Evolutionary conservation across 805 yeast species (phyloP).

Genomic region (Kuraishia borneana): DNA sequence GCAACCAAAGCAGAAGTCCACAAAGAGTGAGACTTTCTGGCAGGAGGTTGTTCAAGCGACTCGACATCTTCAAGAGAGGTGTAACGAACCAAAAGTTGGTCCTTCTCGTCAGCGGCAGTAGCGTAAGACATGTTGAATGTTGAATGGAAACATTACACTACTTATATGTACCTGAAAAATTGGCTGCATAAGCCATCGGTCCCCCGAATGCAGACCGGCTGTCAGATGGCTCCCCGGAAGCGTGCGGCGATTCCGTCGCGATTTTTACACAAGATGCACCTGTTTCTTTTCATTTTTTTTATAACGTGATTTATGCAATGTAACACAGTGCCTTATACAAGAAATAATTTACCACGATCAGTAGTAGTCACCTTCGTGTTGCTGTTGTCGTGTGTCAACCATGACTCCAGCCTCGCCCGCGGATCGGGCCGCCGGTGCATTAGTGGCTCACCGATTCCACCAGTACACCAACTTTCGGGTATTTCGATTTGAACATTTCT

Average conservation of each 20-base stretch:
- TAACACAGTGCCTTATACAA: too few relatives aligned
- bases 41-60: not conserved
- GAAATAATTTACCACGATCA: conserved; percentile 6
- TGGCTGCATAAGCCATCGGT: too few relatives aligned
- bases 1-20: conserved; percentile 1
- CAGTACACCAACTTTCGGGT: conserved; percentile 68
- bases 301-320: too few relatives aligned
- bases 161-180: too few relatives aligned
- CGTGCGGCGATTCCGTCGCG: too few relatives aligned
- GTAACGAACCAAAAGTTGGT: not conserved
- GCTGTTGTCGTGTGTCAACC: conserved; percentile 11
- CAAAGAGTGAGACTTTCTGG: not conserved
- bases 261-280: too few relatives aligned
- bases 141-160: too few relatives aligned
- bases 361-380: not conserved
- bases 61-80: not conserved
- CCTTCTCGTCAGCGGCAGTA: conserved; percentile 1
- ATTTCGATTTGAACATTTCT: conserved; percentile 70
- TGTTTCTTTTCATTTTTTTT: too few relatives aligned
- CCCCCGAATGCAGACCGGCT: too few relatives aligned
- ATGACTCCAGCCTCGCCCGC: not conserved
- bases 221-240: too few relatives aligned
- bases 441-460: too few relatives aligned
- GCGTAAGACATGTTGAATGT: conserved; percentile 9
- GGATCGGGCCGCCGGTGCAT: too few relatives aligned